phyloP scores from a whole-genome alignment of 495 filamentous ascomycete species.

The Penicillium roqueforti region DNA sequence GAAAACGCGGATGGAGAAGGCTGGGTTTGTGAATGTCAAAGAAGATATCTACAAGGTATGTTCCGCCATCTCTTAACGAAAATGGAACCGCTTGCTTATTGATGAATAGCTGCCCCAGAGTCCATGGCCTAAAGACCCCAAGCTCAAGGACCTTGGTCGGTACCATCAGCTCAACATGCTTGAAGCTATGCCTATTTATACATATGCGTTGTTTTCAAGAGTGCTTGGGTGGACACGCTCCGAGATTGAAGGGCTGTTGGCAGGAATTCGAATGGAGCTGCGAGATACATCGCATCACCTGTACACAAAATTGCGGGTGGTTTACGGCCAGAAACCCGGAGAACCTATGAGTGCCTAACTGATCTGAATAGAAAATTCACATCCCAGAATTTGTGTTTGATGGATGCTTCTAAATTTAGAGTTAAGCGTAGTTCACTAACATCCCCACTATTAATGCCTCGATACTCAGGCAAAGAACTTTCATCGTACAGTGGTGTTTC shows the following conservation, averaged over 20 bases:
- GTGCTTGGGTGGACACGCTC: conserved; percentile 49
- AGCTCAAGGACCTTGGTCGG: conserved; percentile 47
- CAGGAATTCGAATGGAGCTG: conserved; percentile 50
- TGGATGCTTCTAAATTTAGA: not conserved
- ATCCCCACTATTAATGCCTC: not conserved
- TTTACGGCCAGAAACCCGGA: conserved; percentile 38
- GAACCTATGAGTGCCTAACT: not conserved
- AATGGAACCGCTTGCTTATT: not conserved
- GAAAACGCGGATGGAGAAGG: conserved; percentile 47
- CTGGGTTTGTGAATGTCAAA: conserved; percentile 52
- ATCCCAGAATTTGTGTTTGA: not conserved
- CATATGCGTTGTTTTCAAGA: conserved; percentile 51
- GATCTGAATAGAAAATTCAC: not conserved
- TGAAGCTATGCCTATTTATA: conserved; percentile 47
- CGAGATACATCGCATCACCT: conserved; percentile 47
- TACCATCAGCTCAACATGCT: conserved; percentile 47
- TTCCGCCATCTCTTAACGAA: conserved; percentile 3
- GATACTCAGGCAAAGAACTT: not conserved
- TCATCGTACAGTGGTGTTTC: too few relatives aligned
- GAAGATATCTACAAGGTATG: conserved; percentile 42
- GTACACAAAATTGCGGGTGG: conserved; percentile 34
- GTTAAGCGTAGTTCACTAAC: not conserved
- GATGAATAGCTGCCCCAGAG: conserved; percentile 40
- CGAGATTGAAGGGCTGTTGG: conserved; percentile 52
- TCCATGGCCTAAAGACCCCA: conserved; percentile 50